Percentiles rank a stretch among this genome's conserved stretches.
These are phyloP conservation scores for Papiliotrema nemorosa DNA, from an alignment of 1,284 basidiomycete genomes.

Conservation along the genomic window DNA sequence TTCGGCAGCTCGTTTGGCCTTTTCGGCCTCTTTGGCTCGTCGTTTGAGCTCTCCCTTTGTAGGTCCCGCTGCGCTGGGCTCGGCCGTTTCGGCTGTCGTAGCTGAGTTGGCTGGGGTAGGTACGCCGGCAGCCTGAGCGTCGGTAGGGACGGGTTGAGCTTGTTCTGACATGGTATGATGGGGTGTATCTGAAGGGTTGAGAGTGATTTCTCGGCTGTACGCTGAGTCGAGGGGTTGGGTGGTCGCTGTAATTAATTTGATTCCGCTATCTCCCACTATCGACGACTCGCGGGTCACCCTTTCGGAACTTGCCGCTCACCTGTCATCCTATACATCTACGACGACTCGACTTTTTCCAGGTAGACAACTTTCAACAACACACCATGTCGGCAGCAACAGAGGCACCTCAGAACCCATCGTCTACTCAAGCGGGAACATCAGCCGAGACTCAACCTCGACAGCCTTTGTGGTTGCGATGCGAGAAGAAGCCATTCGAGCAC, in stretches of 20 bases:
- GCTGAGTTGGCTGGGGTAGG: conserved; percentile 10
- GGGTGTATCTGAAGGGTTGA: conserved; percentile 21
- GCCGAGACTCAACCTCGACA: conserved; percentile 41
- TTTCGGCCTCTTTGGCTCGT: conserved; percentile 85
- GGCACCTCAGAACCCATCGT: conserved; percentile 15
- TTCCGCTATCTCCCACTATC: no score
- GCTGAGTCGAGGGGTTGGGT: background rate
- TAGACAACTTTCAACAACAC: no score
- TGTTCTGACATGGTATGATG: conserved; percentile 4
- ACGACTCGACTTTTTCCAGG: background rate
- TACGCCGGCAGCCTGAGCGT: conserved; percentile 7
- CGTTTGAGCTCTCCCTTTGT: conserved; percentile 93
- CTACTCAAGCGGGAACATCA: conserved; percentile 34
- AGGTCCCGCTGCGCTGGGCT: conserved; percentile 48
- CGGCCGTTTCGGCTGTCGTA: conserved; percentile 7
- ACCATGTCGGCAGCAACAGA: background rate
- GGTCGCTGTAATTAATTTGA: background rate
- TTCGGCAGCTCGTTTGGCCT: conserved; percentile 84
- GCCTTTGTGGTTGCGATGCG: conserved; percentile 82
- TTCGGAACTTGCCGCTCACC: background rate
- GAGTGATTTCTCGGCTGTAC: conserved; percentile 1
- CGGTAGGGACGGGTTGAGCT: background rate
- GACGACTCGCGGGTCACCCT: no score
- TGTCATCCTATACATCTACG: background rate
- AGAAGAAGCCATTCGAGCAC: conserved; percentile 90